Base-by-base conservation (phyloP, 768 basidiomycete genomes). In the Lentinula edodes region DNA sequence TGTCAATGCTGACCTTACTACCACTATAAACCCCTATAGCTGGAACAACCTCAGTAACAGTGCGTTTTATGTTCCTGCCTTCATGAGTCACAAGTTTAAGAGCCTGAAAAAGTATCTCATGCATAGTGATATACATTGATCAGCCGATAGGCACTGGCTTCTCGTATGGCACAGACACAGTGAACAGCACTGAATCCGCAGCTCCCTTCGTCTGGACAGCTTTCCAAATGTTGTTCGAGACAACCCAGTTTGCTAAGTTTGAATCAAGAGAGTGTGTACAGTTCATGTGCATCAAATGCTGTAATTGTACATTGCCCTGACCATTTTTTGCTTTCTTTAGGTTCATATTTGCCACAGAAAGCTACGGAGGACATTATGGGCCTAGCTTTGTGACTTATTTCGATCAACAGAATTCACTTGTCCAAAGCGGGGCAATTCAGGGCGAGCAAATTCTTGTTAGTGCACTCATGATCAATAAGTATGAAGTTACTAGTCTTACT, bases 11-110 rank as follows among this genome's bases (percentile, higher is more conserved):
- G 86, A 87, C 63, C 77, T 78, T 38, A 78, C 80, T 2, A 86
- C 85, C 0, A 73, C 70, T 16, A 65, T 84, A 48, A 89, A 90
- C 65, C 84, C 87, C 0, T 85, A 78, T 70, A 87, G 87, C 60
- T 89, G 88, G 88, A 89, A 88, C 66, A 84, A 81, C 58, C 66
- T 84, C 56, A 86, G 81, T 72, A 89, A 89, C 63, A 80, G 87
- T 87, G 53, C 42, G 84, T 67, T 23, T 16, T 28, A 9, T 10
- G 46, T 28, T 53, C 23, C 36, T 16, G 38, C 12, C 15, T 41
- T 56, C 38, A 15, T 6, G 10, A 16, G 7, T 7, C 46, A 50
- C 46, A 16, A 53, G 18, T 16, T 53, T 34, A 1, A 32, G 28
- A 7, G 3, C 48, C 10, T 32, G 52, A 12, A 36, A 16, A 20